Conservation (phyloP, 768 basidiomycete species). For the Hygrocybe coccinea region DNA sequence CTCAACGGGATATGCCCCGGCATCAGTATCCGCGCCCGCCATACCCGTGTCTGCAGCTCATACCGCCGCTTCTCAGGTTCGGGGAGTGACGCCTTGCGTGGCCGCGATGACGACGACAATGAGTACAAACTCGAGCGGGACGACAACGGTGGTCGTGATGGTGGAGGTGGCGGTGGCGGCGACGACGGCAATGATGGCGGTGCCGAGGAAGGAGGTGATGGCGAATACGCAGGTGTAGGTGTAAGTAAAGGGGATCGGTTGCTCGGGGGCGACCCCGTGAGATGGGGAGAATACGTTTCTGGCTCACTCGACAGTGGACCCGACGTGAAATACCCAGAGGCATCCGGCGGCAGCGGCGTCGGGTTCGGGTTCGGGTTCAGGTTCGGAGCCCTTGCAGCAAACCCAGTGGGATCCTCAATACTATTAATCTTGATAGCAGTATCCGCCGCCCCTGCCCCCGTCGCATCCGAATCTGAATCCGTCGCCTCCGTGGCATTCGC, state of each 20-base stretch:
- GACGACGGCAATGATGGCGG: not conserved
- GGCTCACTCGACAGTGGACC: not conserved
- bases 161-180: not conserved
- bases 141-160: not conserved
- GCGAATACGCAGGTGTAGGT: not conserved
- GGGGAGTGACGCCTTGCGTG: constrained; percentile 23
- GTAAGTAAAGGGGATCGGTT: not conserved
- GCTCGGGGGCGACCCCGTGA: not conserved
- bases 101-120: not conserved
- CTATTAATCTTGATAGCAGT: not conserved
- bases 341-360: constrained; percentile 1
- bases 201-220: not conserved
- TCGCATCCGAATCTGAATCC: constrained; percentile 39
- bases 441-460: no score
- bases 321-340: constrained; percentile 1
- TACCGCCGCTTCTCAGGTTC: constrained; percentile 53
- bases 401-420: constrained; percentile 58
- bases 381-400: constrained; percentile 28
- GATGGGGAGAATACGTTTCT: not conserved
- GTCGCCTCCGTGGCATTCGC: constrained; percentile 42
- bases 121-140: not conserved
- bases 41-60: constrained; percentile 61
- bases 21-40: constrained; percentile 55
- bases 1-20: constrained; percentile 55
- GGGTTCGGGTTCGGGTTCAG: constrained; percentile 12